Evolutionary conservation across 768 basidiomycete species (phyloP), one percentile per base, ranked within the genome.

Genomic region (Mycena latifolia): DNA sequence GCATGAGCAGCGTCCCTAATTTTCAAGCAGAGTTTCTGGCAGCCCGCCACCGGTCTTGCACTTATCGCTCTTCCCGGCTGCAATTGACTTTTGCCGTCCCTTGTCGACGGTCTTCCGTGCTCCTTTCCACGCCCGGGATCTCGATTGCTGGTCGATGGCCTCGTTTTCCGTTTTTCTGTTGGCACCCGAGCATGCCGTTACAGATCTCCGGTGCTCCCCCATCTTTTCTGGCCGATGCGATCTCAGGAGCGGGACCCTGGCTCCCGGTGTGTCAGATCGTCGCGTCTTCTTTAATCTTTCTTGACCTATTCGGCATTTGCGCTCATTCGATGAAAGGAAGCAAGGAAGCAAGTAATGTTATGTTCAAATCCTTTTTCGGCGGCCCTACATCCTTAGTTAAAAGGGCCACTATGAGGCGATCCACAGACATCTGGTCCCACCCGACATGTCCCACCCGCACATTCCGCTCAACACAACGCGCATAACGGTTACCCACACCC

Each of bases 121-220:
- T 15, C 17, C 15, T 41, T 7, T n/a, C 6, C 33, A 6, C 33
- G 14, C 25, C 28, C 47, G n/a, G 41, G 29, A n/a, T 46, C 29
- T 5, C 24, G 25, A 29, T 50, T 2, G 43, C 17, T 22, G 37
- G 46, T 35, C 24, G 57, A 35, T 18, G 20, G 24, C 20, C 35
- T 29, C 14, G 7, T 35, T 25, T 51, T 60, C 11, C 15, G 0
- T 31, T 14, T 47, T 39, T 10, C 20, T 20, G 39, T 43, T 27
- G 29, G 24, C 41, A 5, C 20, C n/a, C 17, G 29, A 27, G 39
- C 28, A 48, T 62, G 61, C 53, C 61, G 61, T 46, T 33, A 62
- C 45, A 33, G n/a, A 48, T n/a, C 25, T 35, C 33, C 33, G 33
- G 33, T n/a, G 33, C 14, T 35, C 33, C 33, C 33, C 14, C 8